phyloP scores from a whole-genome alignment of 176 grass and related monocot genomes.

The barley (Hordeum vulgare) region DNA sequence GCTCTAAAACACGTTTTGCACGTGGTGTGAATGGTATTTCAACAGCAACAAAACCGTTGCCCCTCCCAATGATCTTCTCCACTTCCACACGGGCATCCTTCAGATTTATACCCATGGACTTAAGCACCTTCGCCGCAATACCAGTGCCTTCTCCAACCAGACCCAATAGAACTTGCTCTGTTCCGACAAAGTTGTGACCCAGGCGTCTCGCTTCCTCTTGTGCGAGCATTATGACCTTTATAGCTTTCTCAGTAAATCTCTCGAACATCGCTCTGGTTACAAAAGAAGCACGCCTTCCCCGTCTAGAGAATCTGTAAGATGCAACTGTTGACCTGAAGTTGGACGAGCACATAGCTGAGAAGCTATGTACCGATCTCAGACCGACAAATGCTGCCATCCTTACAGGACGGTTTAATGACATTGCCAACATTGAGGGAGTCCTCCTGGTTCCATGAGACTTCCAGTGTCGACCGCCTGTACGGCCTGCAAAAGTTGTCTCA shows the following conservation, averaged over 20 bases:
- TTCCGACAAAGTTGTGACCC: constrained; percentile 92
- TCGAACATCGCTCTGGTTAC: constrained; percentile 72
- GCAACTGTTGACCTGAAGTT: constrained; percentile 34
- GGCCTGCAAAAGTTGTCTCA: constrained; percentile 20
- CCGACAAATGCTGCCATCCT: constrained; percentile 58
- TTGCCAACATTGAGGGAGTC: constrained; percentile 36
- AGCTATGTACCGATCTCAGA: constrained; percentile 43
- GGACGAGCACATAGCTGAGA: constrained; percentile 8
- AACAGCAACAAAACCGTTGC: constrained; percentile 90
- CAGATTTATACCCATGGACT: constrained; percentile 98
- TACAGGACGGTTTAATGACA: constrained; percentile 22
- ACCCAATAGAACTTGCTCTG: constrained; percentile 87
- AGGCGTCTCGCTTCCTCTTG: constrained; percentile 93
- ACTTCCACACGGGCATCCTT: constrained; percentile 96
- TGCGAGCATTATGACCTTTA: constrained; percentile 92
- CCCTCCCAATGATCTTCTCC: constrained; percentile 90
- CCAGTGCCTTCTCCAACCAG: constrained; percentile 87
- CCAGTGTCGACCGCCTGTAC: neutral
- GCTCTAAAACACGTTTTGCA: constrained; percentile 78
- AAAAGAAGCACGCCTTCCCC: constrained; percentile 24
- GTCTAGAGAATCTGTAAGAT: constrained; percentile 36
- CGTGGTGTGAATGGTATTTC: constrained; percentile 95
- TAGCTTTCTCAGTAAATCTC: constrained; percentile 91
- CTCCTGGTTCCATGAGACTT: constrained; percentile 35
- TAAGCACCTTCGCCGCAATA: constrained; percentile 96